phyloP scores from a whole-genome alignment of 129 eudicot species.

The Flaveria trinervia region DNA sequence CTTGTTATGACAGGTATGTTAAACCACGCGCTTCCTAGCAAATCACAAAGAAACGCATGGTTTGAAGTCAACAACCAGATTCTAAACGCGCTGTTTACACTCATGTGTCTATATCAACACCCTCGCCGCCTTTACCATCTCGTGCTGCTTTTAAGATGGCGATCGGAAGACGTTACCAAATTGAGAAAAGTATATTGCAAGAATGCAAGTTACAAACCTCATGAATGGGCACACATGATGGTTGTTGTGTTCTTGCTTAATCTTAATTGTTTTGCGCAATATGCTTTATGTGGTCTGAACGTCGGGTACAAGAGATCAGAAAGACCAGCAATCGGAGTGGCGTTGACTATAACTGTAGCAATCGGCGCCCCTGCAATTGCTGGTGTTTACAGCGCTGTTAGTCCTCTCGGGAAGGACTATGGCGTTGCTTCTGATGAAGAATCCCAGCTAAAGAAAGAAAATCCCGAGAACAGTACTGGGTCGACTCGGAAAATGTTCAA shows the following conservation, averaged over 20 bases:
- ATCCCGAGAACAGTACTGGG: conserved; percentile 25
- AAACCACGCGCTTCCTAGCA: conserved; percentile 42
- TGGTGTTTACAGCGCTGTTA: conserved; percentile 46
- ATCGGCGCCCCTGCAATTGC: conserved; percentile 58
- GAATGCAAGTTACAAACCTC: conserved; percentile 53
- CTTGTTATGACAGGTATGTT: conserved; percentile 67
- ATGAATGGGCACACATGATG: conserved; percentile 65
- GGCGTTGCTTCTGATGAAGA: conserved; percentile 45
- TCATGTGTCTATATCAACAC: conserved; percentile 64
- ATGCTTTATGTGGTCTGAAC: conserved; percentile 58
- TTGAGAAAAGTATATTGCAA: conserved; percentile 52
- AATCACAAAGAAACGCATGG: conserved; percentile 62
- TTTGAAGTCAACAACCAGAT: conserved; percentile 68
- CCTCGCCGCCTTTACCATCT: conserved; percentile 61
- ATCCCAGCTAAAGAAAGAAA: conserved; percentile 29
- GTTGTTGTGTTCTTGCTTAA: conserved; percentile 51
- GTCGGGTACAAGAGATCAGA: conserved; percentile 51
- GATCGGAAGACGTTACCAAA: conserved; percentile 32
- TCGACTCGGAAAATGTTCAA: conserved; percentile 18
- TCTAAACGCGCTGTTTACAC: conserved; percentile 60
- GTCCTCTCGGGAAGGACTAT: conserved; percentile 66
- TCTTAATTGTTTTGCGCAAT: conserved; percentile 59
- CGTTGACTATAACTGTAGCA: conserved; percentile 47
- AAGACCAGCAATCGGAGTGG: conserved; percentile 54
- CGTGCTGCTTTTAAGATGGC: conserved; percentile 55